These are phyloP conservation scores for Phaseolus lunatus DNA, from an alignment of 306 rosid species.

Conservation along the genomic window DNA sequence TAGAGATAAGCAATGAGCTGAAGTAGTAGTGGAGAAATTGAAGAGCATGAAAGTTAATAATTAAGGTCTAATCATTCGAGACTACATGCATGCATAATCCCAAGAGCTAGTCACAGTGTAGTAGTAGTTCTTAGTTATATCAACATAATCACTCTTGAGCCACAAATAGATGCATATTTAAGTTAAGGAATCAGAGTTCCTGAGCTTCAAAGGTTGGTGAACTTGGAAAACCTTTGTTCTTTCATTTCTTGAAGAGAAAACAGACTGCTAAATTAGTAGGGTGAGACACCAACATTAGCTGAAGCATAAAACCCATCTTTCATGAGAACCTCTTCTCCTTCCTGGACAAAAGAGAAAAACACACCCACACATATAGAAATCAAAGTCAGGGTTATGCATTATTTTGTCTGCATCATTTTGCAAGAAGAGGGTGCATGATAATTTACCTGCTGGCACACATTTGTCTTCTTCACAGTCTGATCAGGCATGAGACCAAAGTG, in stretches of 20 bases:
- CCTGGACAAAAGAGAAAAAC: slow-evolving; percentile 57
- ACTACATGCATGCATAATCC: slow-evolving; percentile 46
- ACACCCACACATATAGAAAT: slow-evolving; percentile 45
- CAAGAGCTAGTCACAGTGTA: slow-evolving; percentile 35
- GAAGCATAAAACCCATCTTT: slow-evolving; percentile 77
- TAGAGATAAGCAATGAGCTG: slow-evolving; percentile 35
- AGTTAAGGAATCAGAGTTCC: slow-evolving; percentile 34
- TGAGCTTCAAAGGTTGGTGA: slow-evolving; percentile 25
- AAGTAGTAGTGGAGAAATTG: slow-evolving; percentile 35
- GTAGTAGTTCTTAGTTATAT: slow-evolving; percentile 43
- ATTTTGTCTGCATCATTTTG: slow-evolving; percentile 47
- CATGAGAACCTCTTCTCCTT: slow-evolving; percentile 72
- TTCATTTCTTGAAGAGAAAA: slow-evolving; percentile 4
- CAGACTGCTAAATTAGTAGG: slow-evolving; percentile 51
- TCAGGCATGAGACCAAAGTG: slow-evolving; percentile 97
- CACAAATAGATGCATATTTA: slow-evolving; percentile 29
- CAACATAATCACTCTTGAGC: slow-evolving; percentile 34
- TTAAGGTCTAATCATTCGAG: slow-evolving; percentile 12
- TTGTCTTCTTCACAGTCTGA: slow-evolving; percentile 74
- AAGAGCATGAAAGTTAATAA: slow-evolving; percentile 33
- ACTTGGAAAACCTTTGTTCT: slow-evolving; percentile 11
- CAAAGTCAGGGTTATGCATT: slow-evolving; percentile 32
- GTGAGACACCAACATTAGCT: slow-evolving; percentile 76
- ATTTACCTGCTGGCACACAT: slow-evolving; percentile 71
- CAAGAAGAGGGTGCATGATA: slow-evolving; percentile 45